Percentiles rank a stretch among this genome's conserved stretches.
Conservation (phyloP, 495 filamentous ascomycete species). For the Annulohypoxylon maeteangense region DNA sequence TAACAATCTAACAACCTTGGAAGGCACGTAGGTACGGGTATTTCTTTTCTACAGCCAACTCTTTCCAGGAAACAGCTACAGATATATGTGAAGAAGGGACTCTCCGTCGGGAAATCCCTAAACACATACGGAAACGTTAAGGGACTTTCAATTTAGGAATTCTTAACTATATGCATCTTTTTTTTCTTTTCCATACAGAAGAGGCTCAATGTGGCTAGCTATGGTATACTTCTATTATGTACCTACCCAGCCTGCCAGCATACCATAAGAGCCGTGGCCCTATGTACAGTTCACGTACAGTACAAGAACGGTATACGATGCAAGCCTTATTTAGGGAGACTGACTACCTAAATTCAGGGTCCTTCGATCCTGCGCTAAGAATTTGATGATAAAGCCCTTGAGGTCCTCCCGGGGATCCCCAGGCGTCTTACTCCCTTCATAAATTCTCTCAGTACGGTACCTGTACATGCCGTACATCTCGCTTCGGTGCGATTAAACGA, state of each 20-base stretch:
- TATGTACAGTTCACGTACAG: constrained; percentile 2
- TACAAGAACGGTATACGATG: background rate
- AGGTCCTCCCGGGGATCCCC: background rate
- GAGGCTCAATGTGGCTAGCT: constrained; percentile 8
- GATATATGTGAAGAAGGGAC: background rate
- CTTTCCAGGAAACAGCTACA: background rate
- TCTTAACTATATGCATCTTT: too few relatives aligned
- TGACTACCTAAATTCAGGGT: constrained; percentile 23
- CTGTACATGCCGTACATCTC: background rate
- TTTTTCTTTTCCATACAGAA: background rate
- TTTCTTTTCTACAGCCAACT: background rate
- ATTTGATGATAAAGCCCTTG: background rate
- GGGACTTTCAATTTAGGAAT: background rate
- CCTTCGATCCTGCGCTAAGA: constrained; percentile 9
- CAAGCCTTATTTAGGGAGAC: background rate
- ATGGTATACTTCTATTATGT: too few relatives aligned
- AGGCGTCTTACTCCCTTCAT: background rate
- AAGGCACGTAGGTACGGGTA: background rate
- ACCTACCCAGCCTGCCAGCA: too few relatives aligned
- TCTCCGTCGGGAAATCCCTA: constrained; percentile 6
- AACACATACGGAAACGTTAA: background rate
- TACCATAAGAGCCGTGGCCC: background rate
- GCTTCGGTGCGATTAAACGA: constrained; percentile 20
- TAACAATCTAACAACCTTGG: too few relatives aligned
- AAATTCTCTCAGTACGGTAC: background rate